A percentile compares a stretch with the other conserved stretches of the same genome.
phyloP scores from a whole-genome alignment of 352 stramenopile genomes.

The Peronosclerospora sorghi region DNA sequence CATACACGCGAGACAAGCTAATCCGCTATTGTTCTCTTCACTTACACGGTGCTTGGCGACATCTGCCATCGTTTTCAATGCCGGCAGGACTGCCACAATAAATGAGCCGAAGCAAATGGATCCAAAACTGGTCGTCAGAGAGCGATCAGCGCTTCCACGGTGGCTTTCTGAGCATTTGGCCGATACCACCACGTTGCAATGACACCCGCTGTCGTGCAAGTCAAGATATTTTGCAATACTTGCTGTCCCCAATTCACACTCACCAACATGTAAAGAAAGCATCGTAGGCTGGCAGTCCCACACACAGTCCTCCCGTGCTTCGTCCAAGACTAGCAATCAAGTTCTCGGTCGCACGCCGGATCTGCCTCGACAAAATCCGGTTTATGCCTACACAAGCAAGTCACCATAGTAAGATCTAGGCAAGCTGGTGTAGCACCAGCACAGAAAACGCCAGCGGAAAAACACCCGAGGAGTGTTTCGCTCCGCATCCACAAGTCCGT shows the following conservation, averaged over 20 bases:
- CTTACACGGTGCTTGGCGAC: too few relatives aligned
- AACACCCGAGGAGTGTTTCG: too few relatives aligned
- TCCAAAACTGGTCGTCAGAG: slow-evolving; percentile 66
- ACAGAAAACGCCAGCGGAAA: slow-evolving; percentile 59
- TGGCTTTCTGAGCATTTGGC: slow-evolving; percentile 38
- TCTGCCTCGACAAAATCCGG: slow-evolving; percentile 57
- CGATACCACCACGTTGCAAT: slow-evolving; percentile 84
- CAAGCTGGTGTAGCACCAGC: slow-evolving; percentile 59
- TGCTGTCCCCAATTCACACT: slow-evolving; percentile 81
- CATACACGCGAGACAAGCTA: slow-evolving; percentile 80
- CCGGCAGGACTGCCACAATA: slow-evolving; percentile 81
- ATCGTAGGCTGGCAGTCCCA: too few relatives aligned
- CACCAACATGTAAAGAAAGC: slow-evolving; percentile 74
- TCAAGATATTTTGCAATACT: slow-evolving; percentile 80
- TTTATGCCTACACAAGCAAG: slow-evolving; percentile 60
- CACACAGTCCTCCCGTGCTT: slow-evolving; percentile 29
- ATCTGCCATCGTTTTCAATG: slow-evolving; percentile 71
- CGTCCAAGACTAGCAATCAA: slow-evolving; percentile 20
- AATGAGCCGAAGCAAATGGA: slow-evolving; percentile 81
- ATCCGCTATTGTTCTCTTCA: slow-evolving; percentile 60
- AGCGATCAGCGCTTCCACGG: slow-evolving; percentile 58
- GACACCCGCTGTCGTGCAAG: too few relatives aligned
- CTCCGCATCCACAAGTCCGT: too few relatives aligned
- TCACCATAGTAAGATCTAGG: slow-evolving; percentile 63
- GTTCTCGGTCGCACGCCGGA: too few relatives aligned